Evolutionary conservation across 1,139 yeast genomes (phyloP).

Genomic region (Yamadazyma aaseri): DNA sequence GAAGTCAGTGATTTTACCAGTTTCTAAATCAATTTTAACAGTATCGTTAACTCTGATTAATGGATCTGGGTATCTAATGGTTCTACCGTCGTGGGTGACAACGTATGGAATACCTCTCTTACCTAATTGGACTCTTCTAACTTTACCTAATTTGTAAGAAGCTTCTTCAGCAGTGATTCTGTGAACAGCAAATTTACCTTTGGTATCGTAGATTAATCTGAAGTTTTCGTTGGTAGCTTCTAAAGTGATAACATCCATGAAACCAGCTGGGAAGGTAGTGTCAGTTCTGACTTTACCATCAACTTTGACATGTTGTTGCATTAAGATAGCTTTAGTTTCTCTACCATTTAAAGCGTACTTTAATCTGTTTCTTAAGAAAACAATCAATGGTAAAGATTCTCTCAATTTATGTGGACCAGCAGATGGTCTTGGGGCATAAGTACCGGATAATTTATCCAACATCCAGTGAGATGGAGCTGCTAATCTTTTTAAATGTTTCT

Average conservation of each 20-base stretch:
- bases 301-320: constrained; percentile 99
- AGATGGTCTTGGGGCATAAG: constrained; percentile 99
- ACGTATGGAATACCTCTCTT: constrained; percentile 97
- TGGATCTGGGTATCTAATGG: constrained; percentile 99
- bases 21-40: constrained; percentile 91
- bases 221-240: constrained; percentile 99
- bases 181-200: constrained; percentile 99
- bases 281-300: constrained; percentile 99
- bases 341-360: constrained; percentile 99
- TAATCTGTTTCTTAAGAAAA: constrained; percentile 98
- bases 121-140: constrained; percentile 96
- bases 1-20: constrained; percentile 91
- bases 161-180: constrained; percentile 99
- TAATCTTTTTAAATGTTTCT: constrained; percentile 46
- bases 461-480: constrained; percentile 97
- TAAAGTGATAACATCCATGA: constrained; percentile 96
- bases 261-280: constrained; percentile 97
- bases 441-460: constrained; percentile 99
- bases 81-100: constrained; percentile 99
- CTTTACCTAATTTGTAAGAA: constrained; percentile 95
- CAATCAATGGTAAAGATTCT: constrained; percentile 97
- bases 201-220: constrained; percentile 96
- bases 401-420: constrained; percentile 99
- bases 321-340: constrained; percentile 97
- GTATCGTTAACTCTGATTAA: constrained; percentile 94